Evolutionary conservation across 164 flowering plant genomes (phyloP).

Genomic region (Kalanchoe fedtschenkoi): DNA sequence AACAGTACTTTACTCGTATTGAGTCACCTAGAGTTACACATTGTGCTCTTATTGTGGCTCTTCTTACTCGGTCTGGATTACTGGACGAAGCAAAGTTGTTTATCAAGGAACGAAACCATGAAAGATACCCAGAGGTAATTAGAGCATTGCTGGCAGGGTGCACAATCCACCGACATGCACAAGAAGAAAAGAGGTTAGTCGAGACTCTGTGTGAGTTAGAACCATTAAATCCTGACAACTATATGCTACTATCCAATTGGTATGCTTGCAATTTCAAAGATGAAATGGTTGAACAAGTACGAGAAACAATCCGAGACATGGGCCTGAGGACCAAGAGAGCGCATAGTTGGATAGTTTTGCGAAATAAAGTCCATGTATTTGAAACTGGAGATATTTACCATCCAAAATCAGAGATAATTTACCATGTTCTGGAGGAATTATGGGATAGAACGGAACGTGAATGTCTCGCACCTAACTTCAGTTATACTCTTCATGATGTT

Average conservation of each 20-base stretch:
- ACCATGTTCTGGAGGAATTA: constrained; percentile 37
- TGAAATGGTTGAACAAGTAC: constrained; percentile 29
- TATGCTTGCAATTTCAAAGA: constrained; percentile 34
- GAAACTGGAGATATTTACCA: constrained; percentile 65
- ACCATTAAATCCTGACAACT: constrained; percentile 54
- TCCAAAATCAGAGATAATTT: constrained; percentile 53
- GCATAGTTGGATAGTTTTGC: constrained; percentile 56
- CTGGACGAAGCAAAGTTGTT: constrained; percentile 43
- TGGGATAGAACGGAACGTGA: constrained; percentile 35
- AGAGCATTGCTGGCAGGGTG: constrained; percentile 53
- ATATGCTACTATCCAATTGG: constrained; percentile 42
- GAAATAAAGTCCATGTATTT: constrained; percentile 60
- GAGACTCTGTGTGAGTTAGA: constrained; percentile 49
- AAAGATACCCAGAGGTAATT: constrained; percentile 27
- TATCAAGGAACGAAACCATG: constrained; percentile 23
- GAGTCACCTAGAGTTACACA: constrained; percentile 31
- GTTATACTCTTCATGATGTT: constrained; percentile 54
- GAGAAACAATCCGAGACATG: constrained; percentile 39
- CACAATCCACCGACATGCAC: constrained; percentile 29
- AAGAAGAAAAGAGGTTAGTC: constrained; percentile 28
- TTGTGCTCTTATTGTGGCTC: constrained; percentile 39
- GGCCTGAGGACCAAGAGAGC: constrained; percentile 47
- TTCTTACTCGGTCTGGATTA: constrained; percentile 41
- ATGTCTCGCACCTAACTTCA: constrained; percentile 15
- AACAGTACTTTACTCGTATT: constrained; percentile 32